A percentile compares a stretch with the other conserved stretches of the same genome.
Conservation (phyloP, 2,329 filamentous ascomycete species). For the Knoxdaviesia proteae region DNA sequence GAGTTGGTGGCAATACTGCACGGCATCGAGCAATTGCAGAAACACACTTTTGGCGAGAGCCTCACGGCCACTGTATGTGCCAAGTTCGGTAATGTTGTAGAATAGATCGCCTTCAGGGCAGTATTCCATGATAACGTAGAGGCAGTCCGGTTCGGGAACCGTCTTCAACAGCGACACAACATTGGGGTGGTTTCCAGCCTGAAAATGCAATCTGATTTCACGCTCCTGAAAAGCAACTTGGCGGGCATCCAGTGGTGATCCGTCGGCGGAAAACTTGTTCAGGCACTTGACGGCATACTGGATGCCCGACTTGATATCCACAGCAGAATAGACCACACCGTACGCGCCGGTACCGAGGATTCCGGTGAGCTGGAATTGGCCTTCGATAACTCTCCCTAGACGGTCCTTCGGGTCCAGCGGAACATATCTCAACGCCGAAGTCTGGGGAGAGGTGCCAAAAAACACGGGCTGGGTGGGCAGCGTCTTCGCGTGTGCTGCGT, state of each 20-base stretch:
- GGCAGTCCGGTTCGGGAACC: slow-evolving; percentile 77
- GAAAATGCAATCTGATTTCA: slow-evolving; percentile 80
- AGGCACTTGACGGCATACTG: slow-evolving; percentile 93
- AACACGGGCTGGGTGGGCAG: slow-evolving; percentile 15
- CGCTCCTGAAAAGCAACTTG: slow-evolving; percentile 80
- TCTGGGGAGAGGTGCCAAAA: slow-evolving; percentile 13
- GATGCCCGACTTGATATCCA: slow-evolving; percentile 61
- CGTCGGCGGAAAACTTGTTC: slow-evolving; percentile 65
- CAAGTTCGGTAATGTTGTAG: slow-evolving; percentile 88
- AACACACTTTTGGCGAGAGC: slow-evolving; percentile 70
- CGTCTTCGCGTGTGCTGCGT: slow-evolving; percentile 4
- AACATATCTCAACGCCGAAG: slow-evolving; percentile 24
- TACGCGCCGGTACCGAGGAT: slow-evolving; percentile 90
- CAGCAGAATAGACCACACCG: slow-evolving; percentile 81
- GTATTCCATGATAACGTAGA: slow-evolving; percentile 90
- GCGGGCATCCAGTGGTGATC: slow-evolving; percentile 54
- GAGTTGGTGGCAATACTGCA: slow-evolving; percentile 79
- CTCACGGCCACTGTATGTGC: slow-evolving; percentile 86
- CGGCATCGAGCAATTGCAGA: slow-evolving; percentile 88
- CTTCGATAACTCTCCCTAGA: slow-evolving; percentile 64
- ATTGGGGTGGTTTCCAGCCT: slow-evolving; percentile 74
- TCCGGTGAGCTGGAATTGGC: slow-evolving; percentile 61
- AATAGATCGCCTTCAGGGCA: slow-evolving; percentile 95
- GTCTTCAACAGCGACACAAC: slow-evolving; percentile 90
- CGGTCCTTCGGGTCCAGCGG: slow-evolving; percentile 60